phyloP scores from a whole-genome alignment of 768 basidiomycete species.

The Tricholoma matsutake region DNA sequence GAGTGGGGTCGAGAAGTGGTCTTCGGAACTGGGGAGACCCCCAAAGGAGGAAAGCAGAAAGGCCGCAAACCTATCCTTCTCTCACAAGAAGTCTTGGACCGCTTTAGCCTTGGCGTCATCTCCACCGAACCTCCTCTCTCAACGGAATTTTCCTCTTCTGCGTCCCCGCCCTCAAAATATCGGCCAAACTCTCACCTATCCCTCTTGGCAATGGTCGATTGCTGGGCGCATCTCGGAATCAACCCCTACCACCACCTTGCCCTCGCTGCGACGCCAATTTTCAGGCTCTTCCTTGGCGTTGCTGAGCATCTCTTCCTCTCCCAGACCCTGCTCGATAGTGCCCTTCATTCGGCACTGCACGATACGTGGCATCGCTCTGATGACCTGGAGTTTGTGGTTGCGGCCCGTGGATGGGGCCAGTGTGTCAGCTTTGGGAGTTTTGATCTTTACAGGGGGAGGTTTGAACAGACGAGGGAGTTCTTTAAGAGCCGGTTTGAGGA shows the following conservation, averaged over 20 bases:
- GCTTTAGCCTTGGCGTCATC: conserved; percentile 73
- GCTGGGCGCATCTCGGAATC: conserved; percentile 86
- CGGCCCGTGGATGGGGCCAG: conserved; percentile 94
- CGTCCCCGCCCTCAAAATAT: conserved; percentile 41
- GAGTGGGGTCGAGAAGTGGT: conserved; percentile 73
- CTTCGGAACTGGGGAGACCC: conserved; percentile 49
- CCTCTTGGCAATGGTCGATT: conserved; percentile 97
- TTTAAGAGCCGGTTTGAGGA: conserved; percentile 89
- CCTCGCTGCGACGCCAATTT: conserved; percentile 93
- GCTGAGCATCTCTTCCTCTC: conserved; percentile 93
- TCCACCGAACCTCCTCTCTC: conserved; percentile 42
- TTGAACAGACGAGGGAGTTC: conserved; percentile 75
- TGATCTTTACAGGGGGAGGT: conserved; percentile 79
- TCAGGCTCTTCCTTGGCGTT: conserved; percentile 95
- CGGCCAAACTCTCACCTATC: conserved; percentile 88
- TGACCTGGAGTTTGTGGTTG: conserved; percentile 92
- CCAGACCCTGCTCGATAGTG: conserved; percentile 54
- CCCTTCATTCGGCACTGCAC: conserved; percentile 70
- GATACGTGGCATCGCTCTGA: conserved; percentile 82
- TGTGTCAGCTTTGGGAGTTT: conserved; percentile 92
- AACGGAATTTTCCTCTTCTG: conserved; percentile 45
- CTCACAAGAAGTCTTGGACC: conserved; percentile 81
- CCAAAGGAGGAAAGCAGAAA: conserved; percentile 16
- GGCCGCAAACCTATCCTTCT: conserved; percentile 69
- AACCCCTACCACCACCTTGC: conserved; percentile 89